phyloP scores from a whole-genome alignment of 441 rosid genomes.

The Geranium incanum region DNA sequence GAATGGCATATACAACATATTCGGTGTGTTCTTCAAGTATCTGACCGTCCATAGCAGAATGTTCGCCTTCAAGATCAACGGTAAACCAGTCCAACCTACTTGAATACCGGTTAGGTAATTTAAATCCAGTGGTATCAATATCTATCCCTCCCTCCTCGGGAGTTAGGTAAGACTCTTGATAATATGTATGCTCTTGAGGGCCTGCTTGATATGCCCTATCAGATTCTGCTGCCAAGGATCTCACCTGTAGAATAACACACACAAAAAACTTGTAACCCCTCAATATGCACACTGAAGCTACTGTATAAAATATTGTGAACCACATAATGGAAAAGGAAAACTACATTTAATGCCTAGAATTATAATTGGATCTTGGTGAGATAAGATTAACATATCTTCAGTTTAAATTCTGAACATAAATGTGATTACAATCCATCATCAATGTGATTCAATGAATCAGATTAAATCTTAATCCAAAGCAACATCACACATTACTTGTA shows the following conservation, averaged over 20 bases:
- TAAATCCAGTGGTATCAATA: constrained; percentile 34
- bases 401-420: background rate
- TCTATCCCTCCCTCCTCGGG: constrained; percentile 44
- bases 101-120: constrained; percentile 53
- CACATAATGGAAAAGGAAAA: background rate
- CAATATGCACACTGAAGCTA: background rate
- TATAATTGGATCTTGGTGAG: background rate
- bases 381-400: constrained; percentile 2
- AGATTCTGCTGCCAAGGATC: constrained; percentile 93
- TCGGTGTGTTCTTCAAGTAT: constrained; percentile 93
- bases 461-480: background rate
- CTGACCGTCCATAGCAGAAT: constrained; percentile 98
- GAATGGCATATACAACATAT: constrained; percentile 93
- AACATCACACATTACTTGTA: background rate
- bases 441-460: background rate
- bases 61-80: constrained; percentile 99
- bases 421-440: background rate
- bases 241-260: constrained; percentile 45
- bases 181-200: constrained; percentile 64
- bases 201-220: constrained; percentile 92
- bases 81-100: constrained; percentile 85
- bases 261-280: background rate
- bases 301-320: constrained; percentile 5
- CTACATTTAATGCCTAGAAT: constrained; percentile 3
- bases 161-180: constrained; percentile 58